Conservation (phyloP, 2,329 filamentous ascomycete species). For the Fragosphaeria purpurea region DNA sequence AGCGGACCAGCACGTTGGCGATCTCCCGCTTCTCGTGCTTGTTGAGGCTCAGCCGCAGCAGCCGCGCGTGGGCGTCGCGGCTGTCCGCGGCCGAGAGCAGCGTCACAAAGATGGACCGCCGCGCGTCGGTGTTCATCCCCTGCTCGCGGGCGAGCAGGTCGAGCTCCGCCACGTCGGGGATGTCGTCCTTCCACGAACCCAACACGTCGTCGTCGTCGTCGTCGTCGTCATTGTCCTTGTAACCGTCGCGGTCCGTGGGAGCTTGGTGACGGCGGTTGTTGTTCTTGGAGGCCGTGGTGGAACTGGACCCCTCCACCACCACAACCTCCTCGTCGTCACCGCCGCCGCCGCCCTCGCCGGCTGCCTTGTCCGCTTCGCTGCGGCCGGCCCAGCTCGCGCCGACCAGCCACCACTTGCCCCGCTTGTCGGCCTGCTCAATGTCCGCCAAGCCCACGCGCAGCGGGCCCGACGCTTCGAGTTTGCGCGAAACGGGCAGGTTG, state of each 20-base stretch:
- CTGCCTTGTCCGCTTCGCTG: not conserved
- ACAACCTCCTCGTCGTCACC: not conserved
- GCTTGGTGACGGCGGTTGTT: conserved; percentile 1
- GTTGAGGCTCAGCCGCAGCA: conserved; percentile 76
- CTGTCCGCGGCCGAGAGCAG: conserved; percentile 79
- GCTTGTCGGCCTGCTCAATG: conserved; percentile 72
- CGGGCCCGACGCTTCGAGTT: conserved; percentile 66
- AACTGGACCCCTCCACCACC: conserved; percentile 19
- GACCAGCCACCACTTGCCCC: conserved; percentile 97
- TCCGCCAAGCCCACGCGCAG: conserved; percentile 73
- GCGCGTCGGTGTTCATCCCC: conserved; percentile 77
- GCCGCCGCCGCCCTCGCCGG: too few species aligned
- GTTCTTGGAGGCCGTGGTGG: not conserved
- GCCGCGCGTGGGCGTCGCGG: conserved; percentile 70
- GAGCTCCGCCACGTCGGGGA: conserved; percentile 55
- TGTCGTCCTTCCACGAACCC: conserved; percentile 34
- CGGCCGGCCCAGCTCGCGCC: conserved; percentile 75
- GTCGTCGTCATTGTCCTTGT: conserved; percentile 19
- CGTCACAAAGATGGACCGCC: conserved; percentile 85
- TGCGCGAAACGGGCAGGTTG: conserved; percentile 52
- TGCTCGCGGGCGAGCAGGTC: conserved; percentile 60
- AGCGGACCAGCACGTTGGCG: conserved; percentile 77
- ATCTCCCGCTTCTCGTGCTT: conserved; percentile 80
- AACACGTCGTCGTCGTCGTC: conserved; percentile 22
- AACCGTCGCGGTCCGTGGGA: conserved; percentile 16